A percentile compares a stretch with the other conserved stretches of the same genome.
These are phyloP conservation scores for Ustilago cynodontis DNA, from an alignment of 1,284 basidiomycete species.

Conservation along the genomic window DNA sequence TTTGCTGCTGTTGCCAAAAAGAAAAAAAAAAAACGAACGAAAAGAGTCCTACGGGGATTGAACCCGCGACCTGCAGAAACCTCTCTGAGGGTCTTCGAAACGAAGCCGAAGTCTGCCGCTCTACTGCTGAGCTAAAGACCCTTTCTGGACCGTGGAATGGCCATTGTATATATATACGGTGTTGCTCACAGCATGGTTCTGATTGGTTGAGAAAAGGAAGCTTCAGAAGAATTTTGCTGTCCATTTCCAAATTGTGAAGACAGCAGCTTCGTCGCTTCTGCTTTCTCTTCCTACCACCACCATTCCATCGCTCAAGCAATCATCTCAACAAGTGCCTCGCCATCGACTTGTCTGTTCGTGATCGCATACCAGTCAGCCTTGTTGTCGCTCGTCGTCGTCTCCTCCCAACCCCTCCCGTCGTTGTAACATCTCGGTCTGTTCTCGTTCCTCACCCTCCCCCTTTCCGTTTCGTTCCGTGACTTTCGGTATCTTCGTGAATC, in stretches of 20 bases:
- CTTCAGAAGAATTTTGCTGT: neutral
- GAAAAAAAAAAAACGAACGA: conserved; percentile 10
- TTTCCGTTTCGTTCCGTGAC: neutral
- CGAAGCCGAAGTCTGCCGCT: conserved; percentile 54
- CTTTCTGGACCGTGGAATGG: neutral
- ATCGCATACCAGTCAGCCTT: neutral
- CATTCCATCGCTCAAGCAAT: neutral
- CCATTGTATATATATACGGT: neutral
- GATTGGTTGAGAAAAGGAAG: neutral
- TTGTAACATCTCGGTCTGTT: neutral
- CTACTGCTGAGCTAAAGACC: conserved; percentile 61
- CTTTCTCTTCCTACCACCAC: neutral
- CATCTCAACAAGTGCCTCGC: neutral
- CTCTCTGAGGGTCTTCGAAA: conserved; percentile 3
- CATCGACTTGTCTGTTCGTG: neutral
- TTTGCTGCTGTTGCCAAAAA: neutral
- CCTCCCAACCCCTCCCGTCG: neutral
- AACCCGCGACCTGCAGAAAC: conserved; percentile 59
- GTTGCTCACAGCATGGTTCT: neutral
- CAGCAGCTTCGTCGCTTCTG: neutral
- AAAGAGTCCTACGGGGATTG: conserved; percentile 58
- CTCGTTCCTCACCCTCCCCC: neutral
- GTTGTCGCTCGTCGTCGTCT: neutral
- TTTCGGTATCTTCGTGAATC: conserved; percentile 1
- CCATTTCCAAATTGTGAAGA: neutral